These are phyloP conservation scores for Morella rubra DNA, from an alignment of 306 rosid genomes.

Conservation along the genomic window DNA sequence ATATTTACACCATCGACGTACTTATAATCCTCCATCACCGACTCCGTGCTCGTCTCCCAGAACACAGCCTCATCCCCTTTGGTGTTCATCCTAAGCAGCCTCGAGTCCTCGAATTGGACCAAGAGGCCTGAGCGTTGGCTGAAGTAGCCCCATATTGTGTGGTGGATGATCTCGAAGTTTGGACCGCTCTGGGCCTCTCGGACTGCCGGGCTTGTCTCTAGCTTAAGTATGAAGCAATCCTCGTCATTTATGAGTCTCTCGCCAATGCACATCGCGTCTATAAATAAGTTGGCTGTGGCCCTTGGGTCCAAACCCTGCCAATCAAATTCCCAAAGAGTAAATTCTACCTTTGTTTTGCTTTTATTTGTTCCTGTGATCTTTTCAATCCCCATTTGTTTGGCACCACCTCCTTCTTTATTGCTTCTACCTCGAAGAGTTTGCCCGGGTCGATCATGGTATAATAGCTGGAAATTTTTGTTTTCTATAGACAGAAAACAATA, in stretches of 20 bases:
- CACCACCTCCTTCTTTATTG: too few relatives aligned
- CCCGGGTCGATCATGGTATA: too few relatives aligned
- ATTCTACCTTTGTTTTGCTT: too few relatives aligned
- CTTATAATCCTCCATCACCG: conserved; percentile 65
- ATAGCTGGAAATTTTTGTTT: too few relatives aligned
- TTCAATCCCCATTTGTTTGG: too few relatives aligned
- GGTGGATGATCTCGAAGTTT: conserved; percentile 76
- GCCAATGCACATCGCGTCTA: conserved; percentile 82
- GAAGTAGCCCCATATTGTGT: conserved; percentile 89
- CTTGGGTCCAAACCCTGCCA: conserved; percentile 85
- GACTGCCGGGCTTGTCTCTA: conserved; percentile 72
- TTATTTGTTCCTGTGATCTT: too few relatives aligned
- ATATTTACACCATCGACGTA: conserved; percentile 80
- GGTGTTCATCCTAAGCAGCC: conserved; percentile 67
- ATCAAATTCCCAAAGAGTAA: not conserved
- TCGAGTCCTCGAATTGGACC: conserved; percentile 79
- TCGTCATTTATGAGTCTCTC: conserved; percentile 73
- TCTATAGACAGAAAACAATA: too few relatives aligned
- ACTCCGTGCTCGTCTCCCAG: conserved; percentile 94
- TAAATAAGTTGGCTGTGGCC: conserved; percentile 78
- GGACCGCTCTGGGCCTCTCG: conserved; percentile 69
- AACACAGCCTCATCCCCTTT: conserved; percentile 68
- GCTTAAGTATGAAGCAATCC: conserved; percentile 78
- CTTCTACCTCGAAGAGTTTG: too few relatives aligned
- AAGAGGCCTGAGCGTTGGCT: conserved; percentile 91